phyloP scores from a whole-genome alignment of 75 land plant genomes.

The Ceratopteris richardii region DNA sequence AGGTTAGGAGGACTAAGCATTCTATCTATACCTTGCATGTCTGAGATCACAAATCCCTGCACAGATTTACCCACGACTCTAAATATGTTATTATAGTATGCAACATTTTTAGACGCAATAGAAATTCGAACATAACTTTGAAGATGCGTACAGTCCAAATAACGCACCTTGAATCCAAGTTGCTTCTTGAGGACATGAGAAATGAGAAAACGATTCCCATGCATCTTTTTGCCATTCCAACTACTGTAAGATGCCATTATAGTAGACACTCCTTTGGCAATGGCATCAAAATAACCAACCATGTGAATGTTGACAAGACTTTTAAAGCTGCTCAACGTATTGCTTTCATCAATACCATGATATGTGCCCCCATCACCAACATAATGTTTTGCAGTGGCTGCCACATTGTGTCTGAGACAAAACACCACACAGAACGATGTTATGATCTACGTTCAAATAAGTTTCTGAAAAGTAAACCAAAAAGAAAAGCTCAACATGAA shows the following conservation, averaged over 20 bases:
- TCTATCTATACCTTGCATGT: slow-evolving; percentile 43
- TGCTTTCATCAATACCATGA: slow-evolving; percentile 48
- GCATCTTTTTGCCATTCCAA: slow-evolving; percentile 73
- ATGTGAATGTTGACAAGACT: slow-evolving; percentile 46
- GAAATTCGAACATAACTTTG: too few species aligned
- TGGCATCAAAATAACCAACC: slow-evolving; percentile 37
- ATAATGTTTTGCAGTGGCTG: slow-evolving; percentile 59
- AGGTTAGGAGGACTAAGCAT: slow-evolving; percentile 27
- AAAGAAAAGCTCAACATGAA: too few species aligned
- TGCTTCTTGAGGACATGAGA: slow-evolving; percentile 44
- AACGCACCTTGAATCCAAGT: slow-evolving; percentile 24
- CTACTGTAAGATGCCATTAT: slow-evolving; percentile 61
- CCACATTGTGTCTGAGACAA: slow-evolving; percentile 29
- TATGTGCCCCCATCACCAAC: slow-evolving; percentile 71
- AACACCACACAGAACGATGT: not conserved
- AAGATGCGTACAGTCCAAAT: too few species aligned
- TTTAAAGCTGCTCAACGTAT: slow-evolving; percentile 28
- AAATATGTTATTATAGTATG: too few species aligned
- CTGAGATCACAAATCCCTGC: slow-evolving; percentile 50
- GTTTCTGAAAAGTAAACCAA: not conserved
- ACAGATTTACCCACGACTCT: too few species aligned
- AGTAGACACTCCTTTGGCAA: slow-evolving; percentile 53
- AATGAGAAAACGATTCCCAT: slow-evolving; percentile 37
- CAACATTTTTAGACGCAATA: too few species aligned
- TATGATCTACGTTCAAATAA: not conserved